Base-by-base conservation (phyloP, 805 yeast species). In the Yarrowia hollandica region DNA sequence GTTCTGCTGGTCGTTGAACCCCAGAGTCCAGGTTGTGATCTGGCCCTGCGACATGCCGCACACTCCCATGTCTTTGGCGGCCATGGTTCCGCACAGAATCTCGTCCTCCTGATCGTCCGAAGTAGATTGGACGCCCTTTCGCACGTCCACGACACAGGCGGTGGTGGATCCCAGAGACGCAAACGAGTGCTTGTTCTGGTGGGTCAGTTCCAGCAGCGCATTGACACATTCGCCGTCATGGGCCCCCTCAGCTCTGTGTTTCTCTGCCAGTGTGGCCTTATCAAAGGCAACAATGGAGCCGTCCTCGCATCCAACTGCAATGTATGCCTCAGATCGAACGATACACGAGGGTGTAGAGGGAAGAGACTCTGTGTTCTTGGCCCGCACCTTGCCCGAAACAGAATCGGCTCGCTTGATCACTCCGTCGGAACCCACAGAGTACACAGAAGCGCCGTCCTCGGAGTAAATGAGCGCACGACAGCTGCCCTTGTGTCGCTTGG, bases 51-150 rank as follows among this genome's bases (percentile, higher is more conserved):
- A 90, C 86, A 90, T 90, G 42, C 96, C 92, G 65, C 91, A 90
- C 4, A 86, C 80, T 3, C 84, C 79, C 0, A 82, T 78, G 16
- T 82, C 84, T 58, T 84, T 88, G 48, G 78, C 79, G 12, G 82
- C 79, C 1, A 84, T 82, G 34, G 88, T 75, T 66, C 89, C 85
- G 60, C 90, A 78, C 39, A 92, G 72, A n/a, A 92, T 73, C 68
- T 92, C 99, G 67, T 92, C 98, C 64, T 87, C 96, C 73, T 92
- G 99, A 68, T 90, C 91, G 63, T 91, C 98, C 33, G 91, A 84
- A 35, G 79, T 79, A 3, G 80, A 72, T 1, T 85, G 70, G 1
- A 83, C 77, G 4, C 87, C 88, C 65, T 86, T 88, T 48, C 97
- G 75, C 3, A 86, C 77, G 70, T 92, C 97, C 66, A 91, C 78